These are phyloP conservation scores for Allium fistulosum DNA, from an alignment of 106 monocot genomes.

Conservation along the genomic window DNA sequence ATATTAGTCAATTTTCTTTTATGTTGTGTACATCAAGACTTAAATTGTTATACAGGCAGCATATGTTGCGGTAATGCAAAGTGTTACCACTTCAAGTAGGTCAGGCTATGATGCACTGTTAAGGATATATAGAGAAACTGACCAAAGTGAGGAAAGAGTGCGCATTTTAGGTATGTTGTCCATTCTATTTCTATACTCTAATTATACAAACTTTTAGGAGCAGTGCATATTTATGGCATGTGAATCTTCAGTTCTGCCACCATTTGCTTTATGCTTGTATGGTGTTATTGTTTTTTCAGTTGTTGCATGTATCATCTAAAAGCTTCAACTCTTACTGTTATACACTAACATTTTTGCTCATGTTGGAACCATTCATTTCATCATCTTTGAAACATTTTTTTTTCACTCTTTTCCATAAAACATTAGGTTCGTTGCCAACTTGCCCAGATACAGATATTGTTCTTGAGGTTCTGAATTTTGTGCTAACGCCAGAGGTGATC, in stretches of 20 bases:
- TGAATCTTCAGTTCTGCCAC: too few relatives aligned
- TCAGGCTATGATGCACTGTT: conserved; percentile 78
- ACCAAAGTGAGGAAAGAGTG: conserved; percentile 71
- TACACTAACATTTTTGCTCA: too few relatives aligned
- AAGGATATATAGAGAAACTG: conserved; percentile 66
- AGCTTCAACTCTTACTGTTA: too few relatives aligned
- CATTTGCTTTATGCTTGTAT: background rate
- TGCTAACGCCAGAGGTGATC: conserved; percentile 63
- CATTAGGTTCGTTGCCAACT: conserved; percentile 58
- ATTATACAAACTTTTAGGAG: background rate
- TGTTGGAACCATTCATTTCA: too few relatives aligned
- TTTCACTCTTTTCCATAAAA: background rate
- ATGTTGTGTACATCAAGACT: background rate
- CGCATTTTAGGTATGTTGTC: conserved; percentile 55
- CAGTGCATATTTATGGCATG: too few relatives aligned
- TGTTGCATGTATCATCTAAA: too few relatives aligned
- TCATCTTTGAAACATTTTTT: background rate
- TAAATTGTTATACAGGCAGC: conserved; percentile 53
- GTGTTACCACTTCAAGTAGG: conserved; percentile 35
- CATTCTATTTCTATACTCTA: background rate
- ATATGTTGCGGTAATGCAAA: conserved; percentile 73
- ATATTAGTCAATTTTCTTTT: background rate
- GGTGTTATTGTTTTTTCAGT: background rate
- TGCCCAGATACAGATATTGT: conserved; percentile 63
- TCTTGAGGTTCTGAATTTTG: conserved; percentile 63